A percentile compares a stretch with the other conserved stretches of the same genome.
Evolutionary conservation across 2,329 filamentous ascomycete species (phyloP).

Genomic region (Chaetothyriales sp.): DNA sequence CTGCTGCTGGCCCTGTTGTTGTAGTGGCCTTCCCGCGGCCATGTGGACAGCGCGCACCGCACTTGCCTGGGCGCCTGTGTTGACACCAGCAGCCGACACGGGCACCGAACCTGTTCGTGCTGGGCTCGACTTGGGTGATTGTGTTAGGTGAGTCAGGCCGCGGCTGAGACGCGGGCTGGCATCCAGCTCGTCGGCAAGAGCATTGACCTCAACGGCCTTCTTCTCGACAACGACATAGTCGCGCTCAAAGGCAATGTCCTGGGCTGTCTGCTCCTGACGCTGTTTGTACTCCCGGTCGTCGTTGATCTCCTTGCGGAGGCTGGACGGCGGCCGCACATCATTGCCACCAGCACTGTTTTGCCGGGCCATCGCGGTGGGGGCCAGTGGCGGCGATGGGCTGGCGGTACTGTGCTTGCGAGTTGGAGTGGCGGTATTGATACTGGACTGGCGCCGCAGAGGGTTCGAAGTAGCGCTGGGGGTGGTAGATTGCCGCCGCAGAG

Average conservation of each 20-base stretch:
- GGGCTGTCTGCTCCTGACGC: slow-evolving; percentile 52
- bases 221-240: slow-evolving; percentile 97
- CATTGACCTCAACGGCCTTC: slow-evolving; percentile 87
- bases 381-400: slow-evolving; percentile 19
- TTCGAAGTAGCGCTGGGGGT: neutral
- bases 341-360: slow-evolving; percentile 37
- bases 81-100: slow-evolving; percentile 52
- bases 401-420: slow-evolving; percentile 26
- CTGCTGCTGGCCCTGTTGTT: slow-evolving; percentile 68
- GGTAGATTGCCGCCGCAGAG: neutral
- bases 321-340: slow-evolving; percentile 23
- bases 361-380: slow-evolving; percentile 40
- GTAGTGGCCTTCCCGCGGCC: slow-evolving; percentile 46
- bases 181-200: slow-evolving; percentile 86
- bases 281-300: slow-evolving; percentile 27
- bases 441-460: neutral
- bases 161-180: slow-evolving; percentile 55
- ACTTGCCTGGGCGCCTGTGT: slow-evolving; percentile 52
- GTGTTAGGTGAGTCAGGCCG: slow-evolving; percentile 29
- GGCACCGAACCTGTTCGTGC: slow-evolving; percentile 64
- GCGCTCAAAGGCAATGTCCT: slow-evolving; percentile 78
- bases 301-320: slow-evolving; percentile 33
- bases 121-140: slow-evolving; percentile 42
- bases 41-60: slow-evolving; percentile 64
- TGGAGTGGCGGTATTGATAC: slow-evolving; percentile 16